Percentiles rank a stretch among this genome's conserved stretches.
Conservation (phyloP, 1,139 yeast genomes). For the Blastobotrys persicus region DNA sequence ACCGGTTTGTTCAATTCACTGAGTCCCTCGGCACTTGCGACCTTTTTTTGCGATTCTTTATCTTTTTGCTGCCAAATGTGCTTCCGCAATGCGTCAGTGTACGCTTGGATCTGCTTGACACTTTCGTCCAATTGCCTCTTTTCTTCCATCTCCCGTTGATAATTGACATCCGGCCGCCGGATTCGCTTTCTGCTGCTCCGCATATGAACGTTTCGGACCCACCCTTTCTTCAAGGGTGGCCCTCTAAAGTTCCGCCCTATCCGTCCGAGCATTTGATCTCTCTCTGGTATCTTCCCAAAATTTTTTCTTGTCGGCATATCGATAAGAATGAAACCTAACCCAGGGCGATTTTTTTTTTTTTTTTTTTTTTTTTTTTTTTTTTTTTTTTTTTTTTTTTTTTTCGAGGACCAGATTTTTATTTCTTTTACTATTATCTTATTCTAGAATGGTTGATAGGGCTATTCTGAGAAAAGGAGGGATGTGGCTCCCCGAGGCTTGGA, state of each 20-base stretch:
- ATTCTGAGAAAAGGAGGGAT: too few species aligned
- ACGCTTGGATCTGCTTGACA: slow-evolving; percentile 28
- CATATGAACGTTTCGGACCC: slow-evolving; percentile 1
- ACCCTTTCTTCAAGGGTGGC: background rate
- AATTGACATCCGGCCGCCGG: background rate
- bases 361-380: too few species aligned
- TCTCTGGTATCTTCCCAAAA: background rate
- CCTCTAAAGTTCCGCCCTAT: background rate
- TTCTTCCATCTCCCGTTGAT: slow-evolving; percentile 12
- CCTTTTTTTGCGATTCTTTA: slow-evolving; percentile 14
- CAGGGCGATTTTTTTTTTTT: too few species aligned
- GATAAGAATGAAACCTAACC: background rate
- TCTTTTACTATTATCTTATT: too few species aligned
- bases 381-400: too few species aligned
- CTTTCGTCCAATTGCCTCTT: slow-evolving; percentile 16
- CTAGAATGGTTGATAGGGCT: too few species aligned
- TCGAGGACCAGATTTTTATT: too few species aligned
- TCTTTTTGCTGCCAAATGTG: slow-evolving; percentile 27
- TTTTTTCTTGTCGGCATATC: background rate
- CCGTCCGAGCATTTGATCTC: background rate
- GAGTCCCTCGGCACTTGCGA: slow-evolving; percentile 16
- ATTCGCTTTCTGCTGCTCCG: background rate
- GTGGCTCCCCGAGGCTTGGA: too few species aligned
- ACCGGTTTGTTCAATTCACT: slow-evolving; percentile 10
- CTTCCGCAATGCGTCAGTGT: slow-evolving; percentile 24